These are phyloP conservation scores for Polygonum aviculare DNA, from an alignment of 148 eudicot species.

Conservation along the genomic window DNA sequence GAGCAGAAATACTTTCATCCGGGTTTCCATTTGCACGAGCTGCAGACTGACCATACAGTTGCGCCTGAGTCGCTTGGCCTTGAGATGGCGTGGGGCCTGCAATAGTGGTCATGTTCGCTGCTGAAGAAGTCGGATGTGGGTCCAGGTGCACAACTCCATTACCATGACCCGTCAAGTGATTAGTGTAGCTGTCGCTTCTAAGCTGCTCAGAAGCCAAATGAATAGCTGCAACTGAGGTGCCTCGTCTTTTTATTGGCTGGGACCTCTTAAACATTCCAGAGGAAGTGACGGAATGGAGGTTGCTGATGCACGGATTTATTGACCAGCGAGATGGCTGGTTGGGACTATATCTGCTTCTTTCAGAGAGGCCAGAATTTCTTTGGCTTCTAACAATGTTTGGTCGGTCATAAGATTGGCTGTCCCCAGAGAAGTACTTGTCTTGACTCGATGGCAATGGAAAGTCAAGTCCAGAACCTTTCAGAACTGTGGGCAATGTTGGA, in stretches of 20 bases:
- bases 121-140: slow-evolving; percentile 11
- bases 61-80: slow-evolving; percentile 13
- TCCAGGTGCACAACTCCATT: neutral
- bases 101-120: neutral
- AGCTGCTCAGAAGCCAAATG: neutral
- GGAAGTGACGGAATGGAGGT: slow-evolving; percentile 15
- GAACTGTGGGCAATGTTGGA: neutral
- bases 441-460: slow-evolving; percentile 10
- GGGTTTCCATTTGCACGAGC: slow-evolving; percentile 13
- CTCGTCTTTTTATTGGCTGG: slow-evolving; percentile 7
- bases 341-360: slow-evolving; percentile 30
- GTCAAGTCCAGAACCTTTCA: slow-evolving; percentile 4
- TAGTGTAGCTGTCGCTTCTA: neutral
- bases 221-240: neutral
- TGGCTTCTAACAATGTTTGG: slow-evolving; percentile 28
- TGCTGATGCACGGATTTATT: slow-evolving; percentile 13
- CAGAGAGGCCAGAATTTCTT: slow-evolving; percentile 16
- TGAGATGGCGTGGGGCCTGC: slow-evolving; percentile 7
- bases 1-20: neutral
- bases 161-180: neutral
- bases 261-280: slow-evolving; percentile 28
- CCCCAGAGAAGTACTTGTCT: slow-evolving; percentile 9
- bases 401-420: slow-evolving; percentile 17
- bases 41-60: slow-evolving; percentile 22
- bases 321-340: slow-evolving; percentile 21